phyloP scores from a whole-genome alignment of 257 asterid species.

The Solanum pennellii region DNA sequence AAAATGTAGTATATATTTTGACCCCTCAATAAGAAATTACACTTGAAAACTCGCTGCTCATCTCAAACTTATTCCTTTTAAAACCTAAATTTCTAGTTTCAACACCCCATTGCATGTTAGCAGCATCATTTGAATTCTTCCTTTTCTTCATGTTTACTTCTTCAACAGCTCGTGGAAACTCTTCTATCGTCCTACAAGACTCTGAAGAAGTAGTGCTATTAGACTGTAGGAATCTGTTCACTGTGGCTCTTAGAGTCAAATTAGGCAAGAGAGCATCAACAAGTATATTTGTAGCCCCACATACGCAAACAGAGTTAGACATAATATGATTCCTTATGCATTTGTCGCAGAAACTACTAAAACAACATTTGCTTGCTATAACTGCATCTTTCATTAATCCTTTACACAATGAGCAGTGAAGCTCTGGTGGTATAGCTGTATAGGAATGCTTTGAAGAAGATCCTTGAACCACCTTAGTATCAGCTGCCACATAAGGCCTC shows the following conservation, averaged over 20 bases:
- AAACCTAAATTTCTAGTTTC: not conserved
- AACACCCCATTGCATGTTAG: slow-evolving; percentile 71
- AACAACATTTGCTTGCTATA: slow-evolving; percentile 91
- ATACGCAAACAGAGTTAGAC: slow-evolving; percentile 56
- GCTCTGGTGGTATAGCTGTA: slow-evolving; percentile 75
- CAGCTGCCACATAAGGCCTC: slow-evolving; percentile 86
- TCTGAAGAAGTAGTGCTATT: slow-evolving; percentile 47
- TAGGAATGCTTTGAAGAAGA: slow-evolving; percentile 32
- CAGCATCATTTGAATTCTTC: slow-evolving; percentile 55
- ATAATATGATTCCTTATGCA: slow-evolving; percentile 77
- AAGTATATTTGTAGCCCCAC: slow-evolving; percentile 72
- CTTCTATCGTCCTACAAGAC: not conserved
- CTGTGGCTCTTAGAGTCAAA: slow-evolving; percentile 78
- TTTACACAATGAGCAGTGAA: slow-evolving; percentile 84
- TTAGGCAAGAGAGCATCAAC: slow-evolving; percentile 92
- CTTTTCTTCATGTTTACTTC: slow-evolving; percentile 87
- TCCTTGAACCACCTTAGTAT: slow-evolving; percentile 77
- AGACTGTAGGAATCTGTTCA: slow-evolving; percentile 59
- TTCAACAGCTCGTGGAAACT: slow-evolving; percentile 48
- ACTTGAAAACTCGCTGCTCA: not conserved
- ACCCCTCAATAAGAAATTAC: not conserved
- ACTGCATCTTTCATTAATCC: slow-evolving; percentile 96
- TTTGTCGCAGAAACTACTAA: slow-evolving; percentile 76
- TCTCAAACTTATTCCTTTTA: not conserved
- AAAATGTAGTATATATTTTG: not conserved